Conservation (phyloP, 768 basidiomycete species). For the Kwoniella sp. region DNA sequence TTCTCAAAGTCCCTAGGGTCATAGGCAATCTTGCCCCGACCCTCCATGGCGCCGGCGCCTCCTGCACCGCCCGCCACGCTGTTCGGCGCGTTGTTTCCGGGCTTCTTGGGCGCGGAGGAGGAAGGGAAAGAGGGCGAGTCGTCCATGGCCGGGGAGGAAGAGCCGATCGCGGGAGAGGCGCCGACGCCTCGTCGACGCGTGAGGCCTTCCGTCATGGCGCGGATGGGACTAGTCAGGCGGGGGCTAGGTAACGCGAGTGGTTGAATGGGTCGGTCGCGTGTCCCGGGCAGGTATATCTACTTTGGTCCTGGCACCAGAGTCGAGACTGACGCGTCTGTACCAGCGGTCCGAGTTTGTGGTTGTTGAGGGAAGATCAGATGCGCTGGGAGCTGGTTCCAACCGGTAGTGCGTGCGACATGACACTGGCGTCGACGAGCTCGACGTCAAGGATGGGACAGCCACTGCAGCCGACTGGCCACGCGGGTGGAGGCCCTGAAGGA, state of each 20-base stretch:
- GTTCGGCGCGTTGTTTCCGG: constrained; percentile 54
- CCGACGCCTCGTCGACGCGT: constrained; percentile 44
- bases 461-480: too few relatives aligned
- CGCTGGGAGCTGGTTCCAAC: too few relatives aligned
- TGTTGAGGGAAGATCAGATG: too few relatives aligned
- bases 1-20: constrained; percentile 79
- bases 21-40: constrained; percentile 81
- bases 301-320: too few relatives aligned
- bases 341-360: too few relatives aligned
- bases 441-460: too few relatives aligned
- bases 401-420: too few relatives aligned
- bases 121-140: constrained; percentile 20
- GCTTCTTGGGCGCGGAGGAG: constrained; percentile 18
- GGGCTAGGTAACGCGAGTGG: background rate
- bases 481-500: too few relatives aligned
- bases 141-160: constrained; percentile 17
- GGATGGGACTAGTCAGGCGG: background rate
- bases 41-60: constrained; percentile 63
- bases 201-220: constrained; percentile 47
- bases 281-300: too few relatives aligned
- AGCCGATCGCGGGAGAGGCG: constrained; percentile 28
- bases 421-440: too few relatives aligned
- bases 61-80: constrained; percentile 29
- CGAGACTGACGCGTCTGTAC: too few relatives aligned
- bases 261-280: background rate